A percentile compares a stretch with the other conserved stretches of the same genome.
Conservation (phyloP, 2,329 filamentous ascomycete genomes). For the Onygena corvina region DNA sequence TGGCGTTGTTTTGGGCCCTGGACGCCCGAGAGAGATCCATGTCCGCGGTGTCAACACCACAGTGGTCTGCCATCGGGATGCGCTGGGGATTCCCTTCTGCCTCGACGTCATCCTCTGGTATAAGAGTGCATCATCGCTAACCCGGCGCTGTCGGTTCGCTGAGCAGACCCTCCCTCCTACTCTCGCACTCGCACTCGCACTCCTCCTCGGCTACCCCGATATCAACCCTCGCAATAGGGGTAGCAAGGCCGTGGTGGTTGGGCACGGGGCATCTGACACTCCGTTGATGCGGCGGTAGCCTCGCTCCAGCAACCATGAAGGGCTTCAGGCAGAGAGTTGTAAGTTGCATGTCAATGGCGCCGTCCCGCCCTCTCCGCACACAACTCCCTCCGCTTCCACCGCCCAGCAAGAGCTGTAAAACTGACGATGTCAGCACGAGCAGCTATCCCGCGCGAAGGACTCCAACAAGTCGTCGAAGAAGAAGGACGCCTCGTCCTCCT, state of each 20-base stretch:
- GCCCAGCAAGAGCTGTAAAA: constrained; percentile 11
- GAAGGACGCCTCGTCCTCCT: constrained; percentile 40
- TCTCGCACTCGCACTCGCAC: neutral
- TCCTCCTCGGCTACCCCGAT: neutral
- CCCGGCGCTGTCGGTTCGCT: neutral
- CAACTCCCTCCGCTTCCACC: constrained; percentile 19
- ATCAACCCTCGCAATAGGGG: constrained; percentile 6
- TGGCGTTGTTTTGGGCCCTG: constrained; percentile 4
- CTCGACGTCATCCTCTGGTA: too few relatives aligned
- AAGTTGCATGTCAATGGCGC: constrained; percentile 38
- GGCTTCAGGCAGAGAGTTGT: constrained; percentile 96
- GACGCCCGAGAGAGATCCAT: neutral
- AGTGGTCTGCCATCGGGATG: too few relatives aligned
- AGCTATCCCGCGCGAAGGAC: constrained; percentile 87
- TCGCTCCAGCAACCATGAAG: constrained; percentile 61
- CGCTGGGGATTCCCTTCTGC: too few relatives aligned
- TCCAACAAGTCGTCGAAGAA: constrained; percentile 67
- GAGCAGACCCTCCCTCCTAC: neutral
- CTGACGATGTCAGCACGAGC: constrained; percentile 46
- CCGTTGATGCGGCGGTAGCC: constrained; percentile 19
- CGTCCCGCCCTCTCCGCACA: neutral
- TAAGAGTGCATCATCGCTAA: too few relatives aligned
- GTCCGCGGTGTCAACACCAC: too few relatives aligned
- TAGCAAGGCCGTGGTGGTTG: constrained; percentile 13
- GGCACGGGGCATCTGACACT: constrained; percentile 6